Base-by-base conservation (phyloP, 2,329 filamentous ascomycete species). In the Penicillium decumbens region DNA sequence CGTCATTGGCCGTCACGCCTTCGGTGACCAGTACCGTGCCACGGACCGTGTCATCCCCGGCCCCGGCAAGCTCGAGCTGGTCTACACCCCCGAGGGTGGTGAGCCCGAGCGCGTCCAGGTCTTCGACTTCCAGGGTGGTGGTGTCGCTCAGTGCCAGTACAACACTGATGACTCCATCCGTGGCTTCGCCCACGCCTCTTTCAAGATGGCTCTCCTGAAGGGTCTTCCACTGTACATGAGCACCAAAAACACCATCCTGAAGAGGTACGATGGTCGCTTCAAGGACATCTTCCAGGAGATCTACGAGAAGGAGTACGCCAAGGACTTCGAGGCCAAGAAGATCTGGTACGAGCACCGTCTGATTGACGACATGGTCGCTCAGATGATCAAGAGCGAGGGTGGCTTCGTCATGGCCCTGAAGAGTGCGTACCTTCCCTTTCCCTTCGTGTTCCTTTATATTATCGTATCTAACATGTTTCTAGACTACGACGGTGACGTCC, bases 291-390 rank as follows among this genome's bases (percentile, higher is more conserved):
- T 98, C 84, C 88, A 98, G 81, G 88, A 95, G 68, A 83, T 97
- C 65, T 98, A 92, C 76, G 89, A 97, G 57, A 81, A 80, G 51
- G 77, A 85, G 64, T 98, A 97, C 80, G 86, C 88, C 80, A 80
- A 82, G 71, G 81, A 89, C 39, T 97, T 97, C 64, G 91, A 96
- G 71, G 85, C 85, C 67, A 89, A 90, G 80, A 82, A 82, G 56
- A 95, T 97, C 77, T 97, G 93, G 93, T 97, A 98, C 72, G 93
- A 98, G 84, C 93, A 98, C 78, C 88, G 93, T 67, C 80, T 98
- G 62, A 97, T 98, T 68, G 93, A 98, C 76, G 93, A 98, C 77
- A 97, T 98, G 93, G 93, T 98, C 58, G 93, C 93, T 43, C 93
- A 98, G 81, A 98, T 98, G 93, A 88, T 98, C 80, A 98, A 98